Conservation (phyloP, 441 rosid species). For the Metrosideros polymorpha region DNA sequence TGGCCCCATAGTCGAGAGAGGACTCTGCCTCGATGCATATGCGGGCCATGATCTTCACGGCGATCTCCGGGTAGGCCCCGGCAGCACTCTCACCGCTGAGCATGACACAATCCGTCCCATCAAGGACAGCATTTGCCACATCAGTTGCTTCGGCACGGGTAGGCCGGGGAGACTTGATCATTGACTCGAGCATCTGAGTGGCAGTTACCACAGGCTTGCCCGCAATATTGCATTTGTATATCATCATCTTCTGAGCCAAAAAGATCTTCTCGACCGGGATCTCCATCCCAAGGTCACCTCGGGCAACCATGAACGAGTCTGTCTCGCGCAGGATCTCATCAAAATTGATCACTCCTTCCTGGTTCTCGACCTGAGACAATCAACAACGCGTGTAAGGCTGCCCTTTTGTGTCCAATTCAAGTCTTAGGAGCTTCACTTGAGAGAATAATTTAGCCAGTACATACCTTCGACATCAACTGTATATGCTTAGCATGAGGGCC, state of each 20-base stretch:
- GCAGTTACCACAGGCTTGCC: conserved; percentile 97
- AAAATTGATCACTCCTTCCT: conserved; percentile 87
- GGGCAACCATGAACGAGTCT: conserved; percentile 92
- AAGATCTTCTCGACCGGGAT: conserved; percentile 96
- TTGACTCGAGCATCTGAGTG: conserved; percentile 94
- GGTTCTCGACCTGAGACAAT: conserved; percentile 62
- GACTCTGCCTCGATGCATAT: conserved; percentile 88
- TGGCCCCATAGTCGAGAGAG: conserved; percentile 70
- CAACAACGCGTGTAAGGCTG: not conserved
- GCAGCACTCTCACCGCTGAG: conserved; percentile 96
- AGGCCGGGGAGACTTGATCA: conserved; percentile 94
- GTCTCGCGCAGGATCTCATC: conserved; percentile 91
- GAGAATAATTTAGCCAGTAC: not conserved
- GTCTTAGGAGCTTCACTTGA: not conserved
- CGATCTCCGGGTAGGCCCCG: conserved; percentile 80
- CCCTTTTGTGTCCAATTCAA: not conserved
- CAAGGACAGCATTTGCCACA: conserved; percentile 91
- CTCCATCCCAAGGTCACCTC: conserved; percentile 98
- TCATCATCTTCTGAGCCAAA: conserved; percentile 94
- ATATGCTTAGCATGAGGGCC: conserved; percentile 72
- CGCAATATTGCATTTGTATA: conserved; percentile 85
- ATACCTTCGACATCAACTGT: conserved; percentile 86
- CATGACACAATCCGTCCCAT: conserved; percentile 94
- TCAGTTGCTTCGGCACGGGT: conserved; percentile 97
- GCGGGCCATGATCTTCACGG: conserved; percentile 83